Evolutionary conservation across 164 flowering plant genomes (phyloP), one percentile per base, ranked within the genome.

Genomic region (Magnolia kwangsiensis): DNA sequence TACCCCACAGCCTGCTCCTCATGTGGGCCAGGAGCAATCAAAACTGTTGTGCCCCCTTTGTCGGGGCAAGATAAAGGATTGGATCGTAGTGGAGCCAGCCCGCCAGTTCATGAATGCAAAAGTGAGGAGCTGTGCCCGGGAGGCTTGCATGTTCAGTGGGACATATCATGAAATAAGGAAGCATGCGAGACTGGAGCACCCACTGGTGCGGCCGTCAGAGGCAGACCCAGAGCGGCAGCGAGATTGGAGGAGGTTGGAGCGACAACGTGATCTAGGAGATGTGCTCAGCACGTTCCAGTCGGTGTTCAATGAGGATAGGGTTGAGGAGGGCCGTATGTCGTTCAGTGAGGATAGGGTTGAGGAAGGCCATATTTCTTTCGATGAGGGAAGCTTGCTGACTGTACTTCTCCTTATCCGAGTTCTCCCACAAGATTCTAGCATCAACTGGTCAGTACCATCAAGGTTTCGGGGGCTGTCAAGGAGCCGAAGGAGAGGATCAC

Each of bases 151-250:
- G 7, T 95, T 87, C 74, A 83, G 67, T 72, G 97, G 98, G 6
- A 85, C 81, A 4, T 95, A 95, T 76, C 63, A 83, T 11, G 97
- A 95, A 69, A 87, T 95, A n/a, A 83, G 97, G 78, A 89, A 84
- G 84, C 99, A 95, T 80, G 99, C 98, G 21, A 86, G 96, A 82
- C 51, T 64, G 14, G 90, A 81, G 72, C 99, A 95, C 76, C 98
- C 99, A 0, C 80, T 76, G 71, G 92, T 79, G 13, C 83, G 96
- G 51, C 99, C 99, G 20, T 83, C 90, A 1, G 93, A 86, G 72
- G 91, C 86, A 20, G 96, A 91, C 67, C 97, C 93, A 9, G 90
- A 86, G 78, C 76, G 96, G 58, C 87, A 92, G 82, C 89, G 88
- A n/a, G 87, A 78, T 29, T 95, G 97, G 98, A 85, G 91, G 80